A percentile compares a stretch with the other conserved stretches of the same genome.
Evolutionary conservation across 2,329 filamentous ascomycete species (phyloP).

Genomic region (Aspergillus bombycis): DNA sequence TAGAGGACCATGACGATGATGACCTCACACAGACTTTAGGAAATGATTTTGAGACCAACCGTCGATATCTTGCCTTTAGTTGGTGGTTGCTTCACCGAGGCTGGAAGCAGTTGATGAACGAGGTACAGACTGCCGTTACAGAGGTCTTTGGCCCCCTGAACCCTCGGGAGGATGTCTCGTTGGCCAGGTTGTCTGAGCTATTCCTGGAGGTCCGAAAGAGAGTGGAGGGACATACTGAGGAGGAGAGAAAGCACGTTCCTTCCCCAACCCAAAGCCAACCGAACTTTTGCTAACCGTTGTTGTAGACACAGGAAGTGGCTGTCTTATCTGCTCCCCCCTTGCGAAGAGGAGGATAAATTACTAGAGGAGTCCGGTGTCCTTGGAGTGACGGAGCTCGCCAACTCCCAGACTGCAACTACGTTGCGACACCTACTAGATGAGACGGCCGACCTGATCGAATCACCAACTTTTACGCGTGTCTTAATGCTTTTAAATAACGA

Average conservation of each 20-base stretch:
- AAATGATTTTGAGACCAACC: slow-evolving; percentile 94
- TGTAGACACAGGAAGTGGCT: slow-evolving; percentile 71
- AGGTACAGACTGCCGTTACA: slow-evolving; percentile 82
- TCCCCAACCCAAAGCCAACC: slow-evolving; percentile 12
- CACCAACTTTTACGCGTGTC: slow-evolving; percentile 85
- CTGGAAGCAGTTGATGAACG: slow-evolving; percentile 79
- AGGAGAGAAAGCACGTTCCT: slow-evolving; percentile 58
- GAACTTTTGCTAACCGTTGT: slow-evolving; percentile 24
- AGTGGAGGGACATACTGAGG: slow-evolving; percentile 74
- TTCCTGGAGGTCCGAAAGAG: slow-evolving; percentile 81
- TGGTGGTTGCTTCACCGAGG: slow-evolving; percentile 97
- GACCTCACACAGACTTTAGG: slow-evolving; percentile 84
- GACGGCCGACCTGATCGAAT: slow-evolving; percentile 93
- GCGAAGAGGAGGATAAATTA: slow-evolving; percentile 77
- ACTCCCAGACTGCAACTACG: slow-evolving; percentile 46
- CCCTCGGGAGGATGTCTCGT: slow-evolving; percentile 82
- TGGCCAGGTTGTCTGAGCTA: slow-evolving; percentile 77
- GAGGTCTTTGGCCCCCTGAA: slow-evolving; percentile 88
- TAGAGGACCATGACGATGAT: slow-evolving; percentile 94
- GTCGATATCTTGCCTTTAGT: slow-evolving; percentile 92
- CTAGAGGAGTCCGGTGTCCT: slow-evolving; percentile 82
- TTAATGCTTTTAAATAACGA: slow-evolving; percentile 84
- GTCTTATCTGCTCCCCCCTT: slow-evolving; percentile 77
- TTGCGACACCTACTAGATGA: slow-evolving; percentile 89
- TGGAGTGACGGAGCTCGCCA: slow-evolving; percentile 42